Percentiles rank a stretch among this genome's conserved stretches.
Evolutionary conservation across 768 basidiomycete genomes (phyloP).

Genomic region (Phaeolepiota aurea): DNA sequence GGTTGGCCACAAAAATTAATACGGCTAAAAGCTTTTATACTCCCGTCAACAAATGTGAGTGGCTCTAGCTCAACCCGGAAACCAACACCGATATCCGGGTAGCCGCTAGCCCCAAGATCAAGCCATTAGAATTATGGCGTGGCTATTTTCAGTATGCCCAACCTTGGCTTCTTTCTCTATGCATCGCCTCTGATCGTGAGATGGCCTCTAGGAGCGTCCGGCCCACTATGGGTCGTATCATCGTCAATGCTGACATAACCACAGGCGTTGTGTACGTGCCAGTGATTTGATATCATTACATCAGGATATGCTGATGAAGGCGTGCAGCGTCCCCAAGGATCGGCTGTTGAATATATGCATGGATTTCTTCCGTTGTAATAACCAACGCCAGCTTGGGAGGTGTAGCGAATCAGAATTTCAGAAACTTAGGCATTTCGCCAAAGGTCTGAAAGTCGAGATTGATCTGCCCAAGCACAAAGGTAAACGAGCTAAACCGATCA

Average conservation of each 20-base stretch:
- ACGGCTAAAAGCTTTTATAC: slow-evolving; percentile 19
- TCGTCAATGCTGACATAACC: slow-evolving; percentile 35
- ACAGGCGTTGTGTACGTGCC: slow-evolving; percentile 28
- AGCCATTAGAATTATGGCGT: slow-evolving; percentile 28
- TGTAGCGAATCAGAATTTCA: slow-evolving; percentile 9
- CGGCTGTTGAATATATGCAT: slow-evolving; percentile 14
- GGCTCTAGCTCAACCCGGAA: not conserved
- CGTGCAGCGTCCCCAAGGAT: slow-evolving; percentile 16
- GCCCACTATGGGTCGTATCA: slow-evolving; percentile 22
- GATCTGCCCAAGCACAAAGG: slow-evolving; percentile 10
- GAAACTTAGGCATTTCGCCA: slow-evolving; percentile 17
- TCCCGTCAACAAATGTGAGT: slow-evolving; percentile 9
- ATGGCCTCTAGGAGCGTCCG: slow-evolving; percentile 30
- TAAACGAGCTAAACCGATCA: slow-evolving; percentile 16
- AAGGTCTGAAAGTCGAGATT: slow-evolving; percentile 19
- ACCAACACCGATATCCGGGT: no score
- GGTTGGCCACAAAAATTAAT: slow-evolving; percentile 12
- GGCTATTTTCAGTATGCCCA: slow-evolving; percentile 32
- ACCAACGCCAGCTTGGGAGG: slow-evolving; percentile 10
- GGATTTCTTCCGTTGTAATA: slow-evolving; percentile 9
- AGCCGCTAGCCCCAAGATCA: slow-evolving; percentile 11
- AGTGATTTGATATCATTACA: not conserved
- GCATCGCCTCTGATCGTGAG: no score
- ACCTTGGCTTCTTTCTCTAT: no score
- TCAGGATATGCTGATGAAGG: slow-evolving; percentile 4